A percentile compares a stretch with the other conserved stretches of the same genome.
Evolutionary conservation across 2,329 filamentous ascomycete species (phyloP).

Genomic region (Chaetomium olivaceum): DNA sequence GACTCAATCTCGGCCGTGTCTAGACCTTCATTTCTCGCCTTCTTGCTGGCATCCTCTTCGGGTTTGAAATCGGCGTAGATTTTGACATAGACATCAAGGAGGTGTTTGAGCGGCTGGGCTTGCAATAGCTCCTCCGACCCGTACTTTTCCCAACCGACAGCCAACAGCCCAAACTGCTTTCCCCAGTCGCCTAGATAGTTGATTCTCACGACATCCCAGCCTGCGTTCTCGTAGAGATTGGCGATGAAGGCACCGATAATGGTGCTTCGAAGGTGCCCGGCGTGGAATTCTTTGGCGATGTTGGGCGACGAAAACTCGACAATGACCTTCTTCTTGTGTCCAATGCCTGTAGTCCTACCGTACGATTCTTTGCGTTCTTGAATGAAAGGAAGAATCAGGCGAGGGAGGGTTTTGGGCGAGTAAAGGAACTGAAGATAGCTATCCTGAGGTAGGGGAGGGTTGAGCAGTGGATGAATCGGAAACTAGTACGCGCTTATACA

Average conservation of each 20-base stretch:
- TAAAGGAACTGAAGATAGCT: constrained; percentile 66
- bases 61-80: constrained; percentile 63
- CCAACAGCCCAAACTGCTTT: constrained; percentile 68
- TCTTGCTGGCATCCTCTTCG: constrained; percentile 61
- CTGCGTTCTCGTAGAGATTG: constrained; percentile 67
- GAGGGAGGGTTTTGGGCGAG: constrained; percentile 56
- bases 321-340: constrained; percentile 50
- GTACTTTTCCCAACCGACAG: constrained; percentile 67
- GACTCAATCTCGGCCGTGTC: constrained; percentile 48
- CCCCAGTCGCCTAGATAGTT: constrained; percentile 83
- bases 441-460: background rate
- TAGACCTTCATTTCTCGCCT: constrained; percentile 48
- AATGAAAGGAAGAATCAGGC: constrained; percentile 60
- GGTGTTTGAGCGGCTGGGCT: constrained; percentile 68
- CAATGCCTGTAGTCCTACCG: constrained; percentile 40
- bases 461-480: background rate
- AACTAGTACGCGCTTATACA: background rate
- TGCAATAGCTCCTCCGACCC: constrained; percentile 65
- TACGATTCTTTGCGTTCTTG: constrained; percentile 56
- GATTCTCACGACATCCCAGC: constrained; percentile 70
- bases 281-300: constrained; percentile 75
- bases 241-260: constrained; percentile 74
- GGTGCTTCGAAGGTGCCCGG: constrained; percentile 72
- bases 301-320: constrained; percentile 77
- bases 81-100: constrained; percentile 71